Percentiles rank a stretch among this genome's conserved stretches.
These are phyloP conservation scores for Boletus rex-veris DNA, from an alignment of 768 basidiomycete genomes.

Conservation along the genomic window DNA sequence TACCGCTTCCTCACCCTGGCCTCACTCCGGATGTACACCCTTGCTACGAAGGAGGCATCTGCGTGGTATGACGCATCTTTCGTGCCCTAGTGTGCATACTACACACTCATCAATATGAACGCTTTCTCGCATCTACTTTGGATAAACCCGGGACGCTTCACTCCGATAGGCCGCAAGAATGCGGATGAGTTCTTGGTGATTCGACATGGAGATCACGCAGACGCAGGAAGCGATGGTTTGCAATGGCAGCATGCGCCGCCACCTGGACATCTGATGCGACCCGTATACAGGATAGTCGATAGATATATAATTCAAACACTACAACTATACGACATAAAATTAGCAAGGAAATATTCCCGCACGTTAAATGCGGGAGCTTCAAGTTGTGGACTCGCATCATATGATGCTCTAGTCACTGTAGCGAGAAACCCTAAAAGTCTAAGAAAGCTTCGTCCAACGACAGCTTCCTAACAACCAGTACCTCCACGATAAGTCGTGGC, in stretches of 20 bases:
- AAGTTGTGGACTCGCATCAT: no score
- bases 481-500: slow-evolving; percentile 75
- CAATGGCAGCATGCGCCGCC: no score
- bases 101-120: neutral
- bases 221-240: no score
- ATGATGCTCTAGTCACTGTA: slow-evolving; percentile 10
- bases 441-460: slow-evolving; percentile 72
- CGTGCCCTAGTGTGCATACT: no score
- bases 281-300: neutral
- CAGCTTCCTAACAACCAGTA: slow-evolving; percentile 73
- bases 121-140: no score
- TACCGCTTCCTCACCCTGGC: neutral
- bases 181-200: no score
- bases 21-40: neutral
- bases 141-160: no score
- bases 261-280: no score
- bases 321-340: neutral
- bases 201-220: no score
- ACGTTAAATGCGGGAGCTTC: neutral
- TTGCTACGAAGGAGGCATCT: neutral
- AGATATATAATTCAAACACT: neutral
- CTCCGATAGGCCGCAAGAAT: no score
- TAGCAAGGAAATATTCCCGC: neutral
- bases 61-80: no score
- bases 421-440: slow-evolving; percentile 64